phyloP scores from a whole-genome alignment of 208 protist genomes.

The Trypanosoma cruzi region DNA sequence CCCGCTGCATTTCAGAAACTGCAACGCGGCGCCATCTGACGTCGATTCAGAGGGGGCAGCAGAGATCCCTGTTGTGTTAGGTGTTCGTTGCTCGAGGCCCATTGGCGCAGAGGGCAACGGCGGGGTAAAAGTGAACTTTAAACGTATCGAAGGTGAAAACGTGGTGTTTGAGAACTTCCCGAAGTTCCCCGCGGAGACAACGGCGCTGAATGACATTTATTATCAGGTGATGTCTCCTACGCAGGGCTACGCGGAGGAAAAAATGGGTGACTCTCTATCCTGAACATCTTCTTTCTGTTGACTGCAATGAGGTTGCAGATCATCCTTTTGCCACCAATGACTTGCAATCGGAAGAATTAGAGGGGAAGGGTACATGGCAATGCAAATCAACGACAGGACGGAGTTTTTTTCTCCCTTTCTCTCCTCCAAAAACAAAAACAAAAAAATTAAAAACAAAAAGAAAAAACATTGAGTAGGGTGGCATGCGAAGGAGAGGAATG shows the following conservation, averaged over 20 bases:
- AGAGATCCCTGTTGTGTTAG: slow-evolving; percentile 71
- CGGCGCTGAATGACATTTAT: slow-evolving; percentile 40
- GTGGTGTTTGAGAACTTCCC: slow-evolving; percentile 88
- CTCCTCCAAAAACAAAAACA: too few species aligned
- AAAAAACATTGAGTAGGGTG: too few species aligned
- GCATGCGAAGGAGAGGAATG: too few species aligned
- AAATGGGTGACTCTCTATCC: slow-evolving; percentile 28
- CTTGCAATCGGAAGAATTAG: too few species aligned
- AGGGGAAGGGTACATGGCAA: too few species aligned
- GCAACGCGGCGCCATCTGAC: slow-evolving; percentile 25
- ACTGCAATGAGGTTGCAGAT: too few species aligned
- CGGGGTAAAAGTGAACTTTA: slow-evolving; percentile 33
- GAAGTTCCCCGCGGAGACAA: slow-evolving; percentile 67
- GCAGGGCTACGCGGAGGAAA: slow-evolving; percentile 55
- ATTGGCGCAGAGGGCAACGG: slow-evolving; percentile 17
- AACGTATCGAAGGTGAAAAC: slow-evolving; percentile 43
- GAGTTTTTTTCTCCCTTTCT: too few species aligned
- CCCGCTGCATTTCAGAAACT: slow-evolving; percentile 60
- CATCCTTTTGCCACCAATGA: too few species aligned
- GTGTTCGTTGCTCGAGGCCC: slow-evolving; percentile 29
- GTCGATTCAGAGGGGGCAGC: slow-evolving; percentile 10
- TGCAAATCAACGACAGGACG: too few species aligned
- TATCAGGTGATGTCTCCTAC: slow-evolving; percentile 56
- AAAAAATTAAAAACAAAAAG: too few species aligned
- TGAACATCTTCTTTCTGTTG: background rate